These are phyloP conservation scores for Sarocladium oryzae DNA, from an alignment of 2,329 filamentous ascomycete species.

Conservation along the genomic window DNA sequence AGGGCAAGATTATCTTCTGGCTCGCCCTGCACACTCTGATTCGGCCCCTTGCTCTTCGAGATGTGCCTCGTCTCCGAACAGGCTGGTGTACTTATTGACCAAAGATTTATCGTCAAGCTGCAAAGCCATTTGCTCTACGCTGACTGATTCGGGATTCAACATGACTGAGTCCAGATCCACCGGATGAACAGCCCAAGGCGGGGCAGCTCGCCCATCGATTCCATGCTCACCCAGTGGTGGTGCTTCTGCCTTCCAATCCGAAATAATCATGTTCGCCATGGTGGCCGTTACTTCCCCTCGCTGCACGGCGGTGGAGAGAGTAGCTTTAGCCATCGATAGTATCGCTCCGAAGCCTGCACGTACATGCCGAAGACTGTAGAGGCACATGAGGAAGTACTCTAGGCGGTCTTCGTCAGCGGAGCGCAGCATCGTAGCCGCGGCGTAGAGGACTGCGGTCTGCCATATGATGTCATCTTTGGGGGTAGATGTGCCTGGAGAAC, in stretches of 20 bases:
- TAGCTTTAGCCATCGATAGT: constrained; percentile 24
- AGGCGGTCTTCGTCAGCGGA: constrained; percentile 20
- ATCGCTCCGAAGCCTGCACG: constrained; percentile 28
- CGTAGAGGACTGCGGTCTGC: constrained; percentile 32
- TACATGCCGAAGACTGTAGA: constrained; percentile 31
- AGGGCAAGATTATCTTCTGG: too few species aligned
- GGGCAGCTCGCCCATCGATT: constrained; percentile 9
- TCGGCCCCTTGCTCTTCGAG: not conserved
- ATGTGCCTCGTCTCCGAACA: not conserved
- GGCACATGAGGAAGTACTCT: constrained; percentile 30
- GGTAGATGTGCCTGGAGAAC: constrained; percentile 22
- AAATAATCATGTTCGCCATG: constrained; percentile 22
- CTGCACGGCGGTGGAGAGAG: constrained; percentile 30
- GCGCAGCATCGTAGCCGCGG: constrained; percentile 29
- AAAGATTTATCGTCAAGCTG: constrained; percentile 21
- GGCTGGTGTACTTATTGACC: not conserved
- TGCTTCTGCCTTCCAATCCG: constrained; percentile 17
- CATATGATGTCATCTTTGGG: constrained; percentile 32
- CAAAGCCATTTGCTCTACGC: constrained; percentile 22
- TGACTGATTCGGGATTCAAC: constrained; percentile 22
- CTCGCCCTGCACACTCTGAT: too few species aligned
- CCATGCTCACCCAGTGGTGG: constrained; percentile 6
- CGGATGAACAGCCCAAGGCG: constrained; percentile 27
- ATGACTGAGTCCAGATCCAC: constrained; percentile 24
- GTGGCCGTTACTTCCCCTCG: constrained; percentile 22